These are phyloP conservation scores for Sugiyamaella mastotermitis DNA, from an alignment of 805 yeast genomes.

Conservation along the genomic window DNA sequence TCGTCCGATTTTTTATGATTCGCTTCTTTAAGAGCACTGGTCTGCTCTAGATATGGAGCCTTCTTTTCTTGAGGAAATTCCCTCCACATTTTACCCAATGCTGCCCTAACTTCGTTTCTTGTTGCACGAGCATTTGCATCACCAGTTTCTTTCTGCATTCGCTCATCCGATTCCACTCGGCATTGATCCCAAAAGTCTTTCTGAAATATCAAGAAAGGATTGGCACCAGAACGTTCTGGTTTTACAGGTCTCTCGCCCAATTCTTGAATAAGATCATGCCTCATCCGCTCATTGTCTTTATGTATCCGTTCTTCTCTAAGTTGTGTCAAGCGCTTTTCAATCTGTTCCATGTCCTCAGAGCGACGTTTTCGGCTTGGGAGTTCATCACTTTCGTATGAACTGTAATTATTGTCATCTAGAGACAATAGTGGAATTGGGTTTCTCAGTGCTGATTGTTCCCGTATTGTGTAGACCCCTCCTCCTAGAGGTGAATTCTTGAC, in stretches of 20 bases:
- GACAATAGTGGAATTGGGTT: background rate
- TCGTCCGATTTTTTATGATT: constrained; percentile 30
- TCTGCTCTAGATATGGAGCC: constrained; percentile 32
- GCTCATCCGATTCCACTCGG: constrained; percentile 31
- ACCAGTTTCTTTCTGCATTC: constrained; percentile 26
- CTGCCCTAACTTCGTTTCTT: constrained; percentile 35
- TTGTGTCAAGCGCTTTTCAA: constrained; percentile 23
- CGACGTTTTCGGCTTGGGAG: background rate
- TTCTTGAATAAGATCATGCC: constrained; percentile 30
- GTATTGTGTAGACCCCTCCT: background rate
- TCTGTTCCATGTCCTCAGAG: constrained; percentile 1
- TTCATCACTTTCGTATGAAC: background rate
- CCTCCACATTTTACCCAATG: constrained; percentile 37
- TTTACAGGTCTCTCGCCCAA: constrained; percentile 34
- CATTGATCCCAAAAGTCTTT: constrained; percentile 38
- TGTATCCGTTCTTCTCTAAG: constrained; percentile 25
- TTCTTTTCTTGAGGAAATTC: constrained; percentile 32
- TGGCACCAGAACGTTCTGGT: constrained; percentile 35
- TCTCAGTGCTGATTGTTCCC: background rate
- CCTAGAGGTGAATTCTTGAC: constrained; percentile 9
- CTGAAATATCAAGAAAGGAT: constrained; percentile 36
- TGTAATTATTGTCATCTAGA: background rate
- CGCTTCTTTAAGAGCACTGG: constrained; percentile 29
- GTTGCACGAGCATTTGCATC: constrained; percentile 30
- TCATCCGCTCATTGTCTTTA: constrained; percentile 29